Percentiles rank a stretch among this genome's conserved stretches.
Conservation (phyloP, 2,329 filamentous ascomycete species). For the Aureobasidium lini region DNA sequence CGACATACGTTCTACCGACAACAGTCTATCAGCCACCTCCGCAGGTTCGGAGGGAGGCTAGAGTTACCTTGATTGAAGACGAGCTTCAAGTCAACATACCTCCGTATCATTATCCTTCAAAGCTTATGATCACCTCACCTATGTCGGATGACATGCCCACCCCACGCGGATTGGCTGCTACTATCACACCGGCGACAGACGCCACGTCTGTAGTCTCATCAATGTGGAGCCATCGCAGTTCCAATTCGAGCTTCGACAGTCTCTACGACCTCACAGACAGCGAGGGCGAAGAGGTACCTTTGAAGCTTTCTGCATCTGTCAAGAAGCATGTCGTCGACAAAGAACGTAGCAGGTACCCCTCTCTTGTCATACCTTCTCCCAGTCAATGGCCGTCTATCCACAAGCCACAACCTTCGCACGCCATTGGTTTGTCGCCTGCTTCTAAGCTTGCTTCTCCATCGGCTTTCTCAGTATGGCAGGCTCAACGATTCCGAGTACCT, state of each 20-base stretch:
- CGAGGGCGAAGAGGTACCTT: slow-evolving; percentile 52
- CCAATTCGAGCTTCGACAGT: slow-evolving; percentile 72
- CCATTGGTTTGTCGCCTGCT: slow-evolving; percentile 42
- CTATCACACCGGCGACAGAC: slow-evolving; percentile 48
- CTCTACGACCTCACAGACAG: slow-evolving; percentile 75
- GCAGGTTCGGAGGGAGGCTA: slow-evolving; percentile 50
- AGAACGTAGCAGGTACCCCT: slow-evolving; percentile 44
- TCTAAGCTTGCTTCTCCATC: slow-evolving; percentile 33
- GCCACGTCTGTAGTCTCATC: slow-evolving; percentile 27
- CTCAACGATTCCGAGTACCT: slow-evolving; percentile 54
- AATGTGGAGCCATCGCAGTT: slow-evolving; percentile 56
- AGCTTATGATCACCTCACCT: slow-evolving; percentile 32
- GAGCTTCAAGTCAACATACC: slow-evolving; percentile 29
- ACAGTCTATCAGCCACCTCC: slow-evolving; percentile 47
- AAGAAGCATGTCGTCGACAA: slow-evolving; percentile 31
- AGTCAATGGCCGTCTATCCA: slow-evolving; percentile 51
- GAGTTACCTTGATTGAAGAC: slow-evolving; percentile 61
- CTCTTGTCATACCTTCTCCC: slow-evolving; percentile 52
- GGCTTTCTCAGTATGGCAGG: slow-evolving; percentile 62
- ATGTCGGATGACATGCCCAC: slow-evolving; percentile 59
- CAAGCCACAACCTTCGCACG: slow-evolving; percentile 35
- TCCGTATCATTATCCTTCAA: slow-evolving; percentile 29
- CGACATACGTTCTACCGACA: slow-evolving; percentile 40
- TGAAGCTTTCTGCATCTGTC: slow-evolving; percentile 46
- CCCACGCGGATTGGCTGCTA: slow-evolving; percentile 40